Evolutionary conservation across 805 yeast genomes (phyloP).

Genomic region (Spencermartinsiella europaea): DNA sequence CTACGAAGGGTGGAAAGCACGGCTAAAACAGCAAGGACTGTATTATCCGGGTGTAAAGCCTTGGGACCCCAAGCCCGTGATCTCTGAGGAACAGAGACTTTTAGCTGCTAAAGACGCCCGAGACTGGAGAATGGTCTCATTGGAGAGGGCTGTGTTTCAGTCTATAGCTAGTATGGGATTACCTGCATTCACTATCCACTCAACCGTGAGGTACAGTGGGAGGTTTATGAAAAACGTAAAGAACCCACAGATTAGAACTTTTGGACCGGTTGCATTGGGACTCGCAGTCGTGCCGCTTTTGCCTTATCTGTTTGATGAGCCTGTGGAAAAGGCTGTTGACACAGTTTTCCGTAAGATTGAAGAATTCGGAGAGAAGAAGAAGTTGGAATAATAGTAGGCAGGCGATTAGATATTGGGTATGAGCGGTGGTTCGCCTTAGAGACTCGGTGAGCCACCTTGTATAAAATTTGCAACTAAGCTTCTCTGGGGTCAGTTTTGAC

Average conservation of each 20-base stretch:
- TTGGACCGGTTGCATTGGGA: conserved; percentile 78
- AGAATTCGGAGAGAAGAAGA: conserved; percentile 2
- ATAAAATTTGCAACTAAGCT: neutral
- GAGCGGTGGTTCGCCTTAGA: neutral
- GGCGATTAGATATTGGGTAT: neutral
- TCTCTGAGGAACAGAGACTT: conserved; percentile 29
- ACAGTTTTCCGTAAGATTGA: conserved; percentile 43
- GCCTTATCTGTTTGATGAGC: conserved; percentile 78
- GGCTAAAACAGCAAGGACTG: conserved; percentile 56
- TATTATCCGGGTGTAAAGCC: conserved; percentile 58
- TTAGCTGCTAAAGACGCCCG: conserved; percentile 40
- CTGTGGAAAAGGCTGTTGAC: conserved; percentile 68
- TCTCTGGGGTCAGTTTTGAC: too few species aligned
- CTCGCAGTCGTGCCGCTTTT: conserved; percentile 69
- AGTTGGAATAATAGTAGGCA: neutral
- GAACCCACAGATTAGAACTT: conserved; percentile 46
- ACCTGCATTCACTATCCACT: conserved; percentile 81
- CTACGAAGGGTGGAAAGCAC: conserved; percentile 59
- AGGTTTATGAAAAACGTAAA: conserved; percentile 51
- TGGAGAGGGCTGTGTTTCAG: conserved; percentile 76
- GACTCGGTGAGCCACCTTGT: neutral
- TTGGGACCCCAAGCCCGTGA: conserved; percentile 52
- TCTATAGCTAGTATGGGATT: conserved; percentile 80
- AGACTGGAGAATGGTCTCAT: conserved; percentile 61
- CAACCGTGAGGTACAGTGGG: conserved; percentile 64